phyloP scores from a whole-genome alignment of 2,329 filamentous ascomycete species.

The Colletotrichum sp. region DNA sequence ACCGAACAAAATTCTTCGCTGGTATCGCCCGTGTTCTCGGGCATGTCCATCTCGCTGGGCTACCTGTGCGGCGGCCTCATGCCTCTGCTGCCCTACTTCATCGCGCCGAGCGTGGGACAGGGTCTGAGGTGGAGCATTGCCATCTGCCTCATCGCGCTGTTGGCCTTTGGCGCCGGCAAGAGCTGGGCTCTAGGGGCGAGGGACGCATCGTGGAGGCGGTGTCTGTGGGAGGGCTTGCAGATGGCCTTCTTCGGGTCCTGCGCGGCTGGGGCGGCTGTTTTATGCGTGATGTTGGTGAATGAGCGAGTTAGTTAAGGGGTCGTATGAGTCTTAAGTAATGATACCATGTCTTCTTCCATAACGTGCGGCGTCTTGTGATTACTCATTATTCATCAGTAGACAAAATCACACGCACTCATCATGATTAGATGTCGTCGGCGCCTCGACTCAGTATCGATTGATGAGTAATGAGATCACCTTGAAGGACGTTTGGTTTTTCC shows the following conservation, averaged over 20 bases:
- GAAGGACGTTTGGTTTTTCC: neutral
- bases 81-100: slow-evolving; percentile 66
- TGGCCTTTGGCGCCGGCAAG: slow-evolving; percentile 62
- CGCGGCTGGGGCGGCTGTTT: neutral
- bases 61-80: slow-evolving; percentile 69
- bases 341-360: neutral
- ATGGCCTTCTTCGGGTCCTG: neutral
- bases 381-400: neutral
- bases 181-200: slow-evolving; percentile 40
- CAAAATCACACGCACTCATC: rapidly evolving
- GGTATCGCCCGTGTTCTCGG: slow-evolving; percentile 50
- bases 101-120: slow-evolving; percentile 34
- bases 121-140: slow-evolving; percentile 58
- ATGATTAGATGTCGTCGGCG: neutral
- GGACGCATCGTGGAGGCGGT: slow-evolving; percentile 5
- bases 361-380: neutral
- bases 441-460: neutral
- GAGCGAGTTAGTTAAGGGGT: neutral
- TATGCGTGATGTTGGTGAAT: neutral
- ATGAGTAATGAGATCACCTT: neutral
- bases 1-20: neutral
- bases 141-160: slow-evolving; percentile 59
- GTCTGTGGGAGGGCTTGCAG: neutral
- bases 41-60: slow-evolving; percentile 63
- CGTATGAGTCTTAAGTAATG: neutral